A percentile compares a stretch with the other conserved stretches of the same genome.
phyloP scores from a whole-genome alignment of 106 monocot species.

The Acorus gramineus region DNA sequence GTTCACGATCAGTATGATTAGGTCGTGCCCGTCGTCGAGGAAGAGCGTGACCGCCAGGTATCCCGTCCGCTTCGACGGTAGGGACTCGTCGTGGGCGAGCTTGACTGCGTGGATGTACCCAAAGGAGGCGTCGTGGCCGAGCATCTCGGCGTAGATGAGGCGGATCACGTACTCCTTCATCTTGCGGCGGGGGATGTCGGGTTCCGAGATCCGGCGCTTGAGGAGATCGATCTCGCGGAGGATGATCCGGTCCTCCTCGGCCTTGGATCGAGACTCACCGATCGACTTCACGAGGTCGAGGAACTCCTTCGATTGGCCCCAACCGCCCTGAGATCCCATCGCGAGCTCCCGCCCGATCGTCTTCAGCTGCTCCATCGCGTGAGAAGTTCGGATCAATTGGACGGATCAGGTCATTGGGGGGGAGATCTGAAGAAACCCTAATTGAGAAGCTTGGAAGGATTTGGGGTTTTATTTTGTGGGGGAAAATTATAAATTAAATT shows the following conservation, averaged over 20 bases:
- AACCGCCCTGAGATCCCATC: conserved; percentile 90
- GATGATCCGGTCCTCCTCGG: conserved; percentile 96
- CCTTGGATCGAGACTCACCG: conserved; percentile 92
- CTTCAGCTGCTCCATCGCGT: conserved; percentile 81
- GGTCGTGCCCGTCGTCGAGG: conserved; percentile 83
- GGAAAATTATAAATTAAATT: no score
- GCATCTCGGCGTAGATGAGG: conserved; percentile 95
- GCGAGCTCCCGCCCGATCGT: conserved; percentile 96
- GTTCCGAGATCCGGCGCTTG: conserved; percentile 72
- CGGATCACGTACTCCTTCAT: conserved; percentile 98
- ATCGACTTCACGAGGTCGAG: conserved; percentile 96
- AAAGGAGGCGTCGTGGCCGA: conserved; percentile 97
- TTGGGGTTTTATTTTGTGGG: no score
- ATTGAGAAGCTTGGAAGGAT: no score
- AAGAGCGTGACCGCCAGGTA: conserved; percentile 94
- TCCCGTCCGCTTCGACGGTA: conserved; percentile 76
- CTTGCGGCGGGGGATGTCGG: conserved; percentile 71
- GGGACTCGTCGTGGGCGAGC: conserved; percentile 88
- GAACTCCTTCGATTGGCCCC: conserved; percentile 92
- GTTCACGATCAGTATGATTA: conserved; percentile 93
- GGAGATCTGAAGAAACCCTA: no score
- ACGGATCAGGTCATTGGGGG: no score
- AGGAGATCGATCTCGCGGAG: conserved; percentile 73
- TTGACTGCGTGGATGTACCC: conserved; percentile 98
- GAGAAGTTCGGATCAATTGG: no score